Evolutionary conservation across 1,139 yeast genomes (phyloP), one percentile per base, ranked within the genome.

Genomic region (Candida neerlandica): DNA sequence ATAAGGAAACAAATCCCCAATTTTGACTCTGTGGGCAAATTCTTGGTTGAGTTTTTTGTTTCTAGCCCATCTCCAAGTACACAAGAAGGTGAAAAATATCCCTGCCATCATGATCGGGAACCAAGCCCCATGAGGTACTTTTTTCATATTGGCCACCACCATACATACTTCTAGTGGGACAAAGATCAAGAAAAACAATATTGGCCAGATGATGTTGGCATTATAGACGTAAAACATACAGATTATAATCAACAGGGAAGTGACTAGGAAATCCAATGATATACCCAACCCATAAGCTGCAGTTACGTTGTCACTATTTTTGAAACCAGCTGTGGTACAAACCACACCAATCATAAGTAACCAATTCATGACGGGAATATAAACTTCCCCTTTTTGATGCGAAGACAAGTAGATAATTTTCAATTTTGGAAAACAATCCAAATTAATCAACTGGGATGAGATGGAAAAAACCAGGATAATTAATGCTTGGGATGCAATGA

Each of bases 281-380:
- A 82, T 79, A 16, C 86, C 85, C 49, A 81, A 70, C 4, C 86
- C 86, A 58, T 82, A 82, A 15, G 86, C 86, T 11, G 84, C 80
- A 0, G 86, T 78, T 40, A 81, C 83, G 46, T 70, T 72, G 56
- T 71, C 69, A 43, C 80, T 70, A 55, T 70, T 79, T 54, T 72
- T 67, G 65, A 81, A 81, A 0, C 84, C 83, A 10, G 81, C 79
- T 10, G 82, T 73, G 6, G 84, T 77, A 21, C 68, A 60, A 38
- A 76, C 62, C 5, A 80, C 82, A 27, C 80, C 79, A 19, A 78
- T 62, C 80, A 81, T 75, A 46, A 81, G 64, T 12, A 77, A 51
- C 67, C 74, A 76, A 59, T 80, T 80, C 27, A 77, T 70, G 1
- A 63, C 59, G 1, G 85, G 85, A 47, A 82, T 73, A 60, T 75